phyloP scores from a whole-genome alignment of 306 rosid genomes.

The Vicia sativa region DNA sequence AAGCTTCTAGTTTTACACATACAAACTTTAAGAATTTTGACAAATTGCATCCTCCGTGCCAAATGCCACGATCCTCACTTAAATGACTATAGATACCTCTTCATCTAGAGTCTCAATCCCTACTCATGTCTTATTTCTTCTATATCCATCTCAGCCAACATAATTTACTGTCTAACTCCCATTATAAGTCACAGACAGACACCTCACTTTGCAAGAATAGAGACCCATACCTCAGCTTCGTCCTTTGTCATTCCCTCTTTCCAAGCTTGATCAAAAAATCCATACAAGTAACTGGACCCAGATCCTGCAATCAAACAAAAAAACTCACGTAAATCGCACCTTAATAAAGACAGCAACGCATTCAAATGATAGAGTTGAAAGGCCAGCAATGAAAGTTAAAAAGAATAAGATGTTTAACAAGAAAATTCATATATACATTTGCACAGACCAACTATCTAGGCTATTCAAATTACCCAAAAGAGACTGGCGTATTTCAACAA shows the following conservation, averaged over 20 bases:
- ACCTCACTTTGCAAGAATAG: conserved; percentile 7
- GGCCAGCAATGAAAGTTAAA: conserved; percentile 2
- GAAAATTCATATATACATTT: conserved; percentile 2
- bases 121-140: neutral
- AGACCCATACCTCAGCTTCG: conserved; percentile 87
- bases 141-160: neutral
- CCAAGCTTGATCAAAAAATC: conserved; percentile 97
- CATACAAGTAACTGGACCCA: conserved; percentile 96
- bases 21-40: neutral
- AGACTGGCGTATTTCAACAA: neutral
- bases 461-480: conserved; percentile 14
- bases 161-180: neutral
- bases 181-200: neutral
- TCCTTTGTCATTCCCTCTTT: conserved; percentile 96
- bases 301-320: conserved; percentile 62
- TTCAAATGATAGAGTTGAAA: neutral
- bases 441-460: neutral
- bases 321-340: conserved; percentile 29
- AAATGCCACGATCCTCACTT: neutral
- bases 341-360: conserved; percentile 5
- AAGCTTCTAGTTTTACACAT: neutral
- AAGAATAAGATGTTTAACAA: neutral
- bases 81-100: conserved; percentile 3
- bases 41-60: neutral
- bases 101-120: neutral